Base-by-base conservation (phyloP, 768 basidiomycete species). In the Mycena belliarum region DNA sequence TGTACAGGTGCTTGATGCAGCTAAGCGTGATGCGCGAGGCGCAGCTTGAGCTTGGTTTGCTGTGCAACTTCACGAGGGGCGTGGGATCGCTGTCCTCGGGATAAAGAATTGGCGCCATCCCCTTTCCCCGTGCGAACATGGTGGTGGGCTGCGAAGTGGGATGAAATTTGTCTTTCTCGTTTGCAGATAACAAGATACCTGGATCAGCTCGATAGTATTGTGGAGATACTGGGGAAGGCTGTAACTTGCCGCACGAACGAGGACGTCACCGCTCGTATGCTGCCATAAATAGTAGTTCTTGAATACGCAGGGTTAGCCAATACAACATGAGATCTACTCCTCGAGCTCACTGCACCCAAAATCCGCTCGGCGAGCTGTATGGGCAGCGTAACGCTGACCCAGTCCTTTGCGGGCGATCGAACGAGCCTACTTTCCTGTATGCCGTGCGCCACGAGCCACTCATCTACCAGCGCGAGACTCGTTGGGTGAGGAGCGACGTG, bases 211-310 rank as follows among this genome's bases (percentile, higher is more conserved):
- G 54, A 90, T 68, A 65, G 89, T 86, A 4, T 74, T 71, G 63
- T 85, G 78, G 44, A 90, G 69, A 54, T 79, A 59, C 44, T 76
- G 75, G 0, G 89, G 89, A 18, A 91, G 78, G 63, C 83, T 85
- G 73, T 89, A 91, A 57, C 74, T 75, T 4, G 83, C 85, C n/a
- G 89, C 87, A 52, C 89, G 82, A 57, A 89, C 73, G 33, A 88
- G 68, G 15, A 75, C 68, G 28, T 85, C 82, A 4, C 82, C 86
- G 49, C 74, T 79, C 11, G 70, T 66, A 66, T 89, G 82, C 51
- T 79, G 74, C 79, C 83, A 91, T 37, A 86, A 68, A 55, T 83
- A 73, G 64, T 88, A 91, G 63, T 79, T 82, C 86, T 89, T 59
- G 20, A 18, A 21, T 50, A 41, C 25, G 18, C 6, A 57, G 42